Percentiles rank a stretch among this genome's conserved stretches.
phyloP scores from a whole-genome alignment of 1,284 basidiomycete species.

The Moniliella sp. region DNA sequence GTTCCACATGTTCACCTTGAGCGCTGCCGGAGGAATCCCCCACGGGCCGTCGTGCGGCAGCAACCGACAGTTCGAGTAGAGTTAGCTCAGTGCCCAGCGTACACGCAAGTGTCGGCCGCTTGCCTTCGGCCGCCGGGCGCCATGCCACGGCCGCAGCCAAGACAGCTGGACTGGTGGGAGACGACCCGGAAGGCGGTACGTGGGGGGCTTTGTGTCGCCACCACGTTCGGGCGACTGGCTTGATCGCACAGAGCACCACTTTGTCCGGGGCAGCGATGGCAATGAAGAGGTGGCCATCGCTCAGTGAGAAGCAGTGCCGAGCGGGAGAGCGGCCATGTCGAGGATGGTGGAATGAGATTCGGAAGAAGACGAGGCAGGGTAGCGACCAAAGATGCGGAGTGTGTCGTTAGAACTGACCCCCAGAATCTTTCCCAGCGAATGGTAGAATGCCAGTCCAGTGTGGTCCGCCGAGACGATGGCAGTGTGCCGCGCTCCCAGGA shows the following conservation, averaged over 20 bases:
- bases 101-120: no score
- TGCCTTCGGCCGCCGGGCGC: no score
- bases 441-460: constrained; percentile 76
- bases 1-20: not conserved
- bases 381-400: constrained; percentile 74
- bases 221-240: constrained; percentile 80
- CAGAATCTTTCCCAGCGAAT: constrained; percentile 76
- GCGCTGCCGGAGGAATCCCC: no score
- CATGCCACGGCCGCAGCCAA: no score
- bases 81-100: no score
- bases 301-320: constrained; percentile 55
- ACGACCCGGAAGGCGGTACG: not conserved
- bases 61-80: no score
- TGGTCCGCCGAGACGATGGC: constrained; percentile 80
- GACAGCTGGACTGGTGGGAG: not conserved
- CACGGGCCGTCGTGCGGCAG: no score
- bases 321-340: constrained; percentile 57
- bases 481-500: constrained; percentile 80
- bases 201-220: constrained; percentile 31
- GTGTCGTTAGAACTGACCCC: constrained; percentile 89
- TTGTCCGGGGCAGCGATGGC: constrained; percentile 74
- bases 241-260: constrained; percentile 73
- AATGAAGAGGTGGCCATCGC: constrained; percentile 61
- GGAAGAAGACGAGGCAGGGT: constrained; percentile 31
- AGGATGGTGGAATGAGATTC: constrained; percentile 41